These are phyloP conservation scores for Amphibolis antarctica DNA, from an alignment of 106 monocot genomes.

Conservation along the genomic window DNA sequence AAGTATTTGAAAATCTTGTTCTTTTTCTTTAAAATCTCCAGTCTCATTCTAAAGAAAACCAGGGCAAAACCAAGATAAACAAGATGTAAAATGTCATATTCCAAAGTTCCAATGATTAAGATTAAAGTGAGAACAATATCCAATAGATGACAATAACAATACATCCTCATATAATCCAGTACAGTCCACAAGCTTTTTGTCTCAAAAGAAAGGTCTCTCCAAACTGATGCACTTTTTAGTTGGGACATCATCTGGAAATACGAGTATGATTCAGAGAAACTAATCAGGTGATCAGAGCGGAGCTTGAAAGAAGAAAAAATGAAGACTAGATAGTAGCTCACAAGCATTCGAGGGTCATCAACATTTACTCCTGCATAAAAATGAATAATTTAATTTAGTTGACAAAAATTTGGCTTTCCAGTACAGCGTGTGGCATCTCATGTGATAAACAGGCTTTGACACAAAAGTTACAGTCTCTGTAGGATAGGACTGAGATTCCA, in stretches of 20 bases:
- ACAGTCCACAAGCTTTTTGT: slow-evolving; percentile 96
- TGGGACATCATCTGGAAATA: slow-evolving; percentile 73
- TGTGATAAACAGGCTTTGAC: no score
- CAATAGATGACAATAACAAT: slow-evolving; percentile 78
- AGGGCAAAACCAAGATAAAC: slow-evolving; percentile 93
- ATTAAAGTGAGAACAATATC: slow-evolving; percentile 90
- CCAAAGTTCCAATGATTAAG: slow-evolving; percentile 84
- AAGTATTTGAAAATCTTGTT: slow-evolving; percentile 83
- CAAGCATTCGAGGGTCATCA: slow-evolving; percentile 84
- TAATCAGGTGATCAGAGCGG: slow-evolving; percentile 58
- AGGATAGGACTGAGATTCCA: no score
- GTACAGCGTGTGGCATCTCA: no score
- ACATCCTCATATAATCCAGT: slow-evolving; percentile 77
- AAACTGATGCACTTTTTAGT: slow-evolving; percentile 57
- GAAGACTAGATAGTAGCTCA: slow-evolving; percentile 89
- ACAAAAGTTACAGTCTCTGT: no score
- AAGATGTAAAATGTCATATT: slow-evolving; percentile 94
- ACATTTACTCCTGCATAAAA: slow-evolving; percentile 52
- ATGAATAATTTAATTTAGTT: no score
- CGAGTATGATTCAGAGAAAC: slow-evolving; percentile 55
- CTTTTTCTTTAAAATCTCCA: slow-evolving; percentile 84
- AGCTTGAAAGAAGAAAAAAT: slow-evolving; percentile 85
- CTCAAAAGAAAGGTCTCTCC: slow-evolving; percentile 94
- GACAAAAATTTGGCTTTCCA: no score
- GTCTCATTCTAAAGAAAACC: slow-evolving; percentile 89